Evolutionary conservation across 345 rosid genomes (phyloP), one percentile per base, ranked within the genome.

Genomic region (Clausena lansium): DNA sequence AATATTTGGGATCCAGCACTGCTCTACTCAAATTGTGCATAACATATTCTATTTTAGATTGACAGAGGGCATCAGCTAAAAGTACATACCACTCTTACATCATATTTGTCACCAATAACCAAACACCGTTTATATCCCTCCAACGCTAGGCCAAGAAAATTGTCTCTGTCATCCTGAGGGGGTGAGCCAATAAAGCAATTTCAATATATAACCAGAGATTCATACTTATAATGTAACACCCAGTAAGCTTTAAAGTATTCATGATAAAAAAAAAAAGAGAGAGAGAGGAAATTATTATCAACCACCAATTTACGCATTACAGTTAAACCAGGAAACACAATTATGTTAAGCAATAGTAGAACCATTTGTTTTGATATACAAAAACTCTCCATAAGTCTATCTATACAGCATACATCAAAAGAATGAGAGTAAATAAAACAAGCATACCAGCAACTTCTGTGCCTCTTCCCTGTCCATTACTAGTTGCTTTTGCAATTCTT

Each of bases 31-130:
- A 28, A 17, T 61, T 30, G 4, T 39, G 50, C 52, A 62, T 20
- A 47, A 41, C 38, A 38, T 27, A 77, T 67, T 77, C 36, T 24
- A 72, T 35, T 58, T 36, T 58, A 7, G 78, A 58, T 55, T 63
- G 77, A 71, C 19, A 77, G 41, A 74, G 54, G 45, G 36, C 59
- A 20, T 28, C 47, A 71, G 64, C 24, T 55, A 65, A 59, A 81
- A 77, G 70, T 75, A 64, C 94, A 22, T 91, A 95, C 98, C 98
- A 89, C 98, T 86, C 94, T 89, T 61, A 93, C 94, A 67, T 95
- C 98, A 87, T 95, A 93, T 81, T 93, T 93, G 86, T 93, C 94
- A 60, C 93, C 97, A 78, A 91, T 87, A 61, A 93, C 93, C 87
- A 95, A 79, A 85, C 98, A 95, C 32, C 86, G 88, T 73, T 89